Conservation (phyloP, 176 grass and related monocot genomes). For the Aegilops longissima region DNA sequence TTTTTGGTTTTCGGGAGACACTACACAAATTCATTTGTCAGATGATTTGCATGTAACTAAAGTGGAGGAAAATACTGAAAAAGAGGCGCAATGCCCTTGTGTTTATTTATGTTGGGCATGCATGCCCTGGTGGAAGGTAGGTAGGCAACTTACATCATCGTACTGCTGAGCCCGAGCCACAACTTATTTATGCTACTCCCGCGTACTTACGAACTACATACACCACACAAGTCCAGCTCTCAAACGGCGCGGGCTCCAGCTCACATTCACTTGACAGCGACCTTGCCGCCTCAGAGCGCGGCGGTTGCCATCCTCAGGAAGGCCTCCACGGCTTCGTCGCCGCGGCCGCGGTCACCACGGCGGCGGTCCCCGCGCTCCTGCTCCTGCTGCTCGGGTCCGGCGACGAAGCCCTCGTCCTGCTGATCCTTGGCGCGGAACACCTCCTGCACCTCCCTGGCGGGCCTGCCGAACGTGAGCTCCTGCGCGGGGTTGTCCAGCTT, state of each 20-base stretch:
- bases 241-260: background rate
- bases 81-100: background rate
- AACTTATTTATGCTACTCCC: constrained; percentile 16
- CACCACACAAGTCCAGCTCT: background rate
- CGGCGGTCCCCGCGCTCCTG: background rate
- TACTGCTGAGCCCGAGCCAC: background rate
- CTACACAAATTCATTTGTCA: too few relatives aligned
- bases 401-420: constrained; percentile 40
- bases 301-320: constrained; percentile 29
- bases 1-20: too few relatives aligned
- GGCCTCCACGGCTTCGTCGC: background rate
- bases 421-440: constrained; percentile 42
- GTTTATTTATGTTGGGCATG: background rate
- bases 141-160: background rate
- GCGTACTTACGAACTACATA: background rate
- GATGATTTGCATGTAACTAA: too few relatives aligned
- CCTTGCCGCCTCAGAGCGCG: background rate
- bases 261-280: background rate
- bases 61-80: background rate
- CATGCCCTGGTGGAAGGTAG: background rate
- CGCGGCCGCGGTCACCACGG: background rate
- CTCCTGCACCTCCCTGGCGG: constrained; percentile 60
- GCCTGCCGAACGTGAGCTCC: constrained; percentile 62
- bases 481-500: constrained; percentile 61
- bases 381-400: constrained; percentile 38